These are phyloP conservation scores for Luffa aegyptiaca DNA, from an alignment of 306 rosid genomes.

Conservation along the genomic window DNA sequence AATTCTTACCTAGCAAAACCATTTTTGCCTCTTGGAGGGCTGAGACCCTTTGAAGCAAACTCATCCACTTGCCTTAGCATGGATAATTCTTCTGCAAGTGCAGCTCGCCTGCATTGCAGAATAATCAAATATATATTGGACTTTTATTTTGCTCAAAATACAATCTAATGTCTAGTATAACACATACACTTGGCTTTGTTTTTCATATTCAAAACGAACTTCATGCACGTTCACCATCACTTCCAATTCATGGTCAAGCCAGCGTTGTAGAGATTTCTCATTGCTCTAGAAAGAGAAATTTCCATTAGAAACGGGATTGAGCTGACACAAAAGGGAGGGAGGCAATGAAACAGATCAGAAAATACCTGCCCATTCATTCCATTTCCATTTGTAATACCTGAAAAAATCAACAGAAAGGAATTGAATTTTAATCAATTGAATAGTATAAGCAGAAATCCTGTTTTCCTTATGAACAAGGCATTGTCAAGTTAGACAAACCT, in stretches of 20 bases:
- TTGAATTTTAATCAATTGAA: slow-evolving; percentile 5
- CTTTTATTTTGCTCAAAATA: slow-evolving; percentile 8
- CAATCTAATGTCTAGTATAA: neutral
- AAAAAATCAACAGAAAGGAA: slow-evolving; percentile 29
- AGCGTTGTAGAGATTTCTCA: slow-evolving; percentile 86
- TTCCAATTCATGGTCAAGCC: slow-evolving; percentile 99
- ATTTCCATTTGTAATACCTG: slow-evolving; percentile 67
- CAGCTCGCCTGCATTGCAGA: slow-evolving; percentile 71
- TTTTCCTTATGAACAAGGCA: neutral
- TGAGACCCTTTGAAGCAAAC: slow-evolving; percentile 85
- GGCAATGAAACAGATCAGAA: slow-evolving; percentile 17
- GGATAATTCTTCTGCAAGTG: slow-evolving; percentile 92
- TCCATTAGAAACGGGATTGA: slow-evolving; percentile 20
- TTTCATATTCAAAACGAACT: slow-evolving; percentile 97
- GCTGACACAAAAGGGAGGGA: slow-evolving; percentile 6
- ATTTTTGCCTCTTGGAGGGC: slow-evolving; percentile 91
- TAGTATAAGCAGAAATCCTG: slow-evolving; percentile 2
- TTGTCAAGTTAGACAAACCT: neutral
- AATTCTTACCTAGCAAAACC: slow-evolving; percentile 66
- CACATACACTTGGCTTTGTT: slow-evolving; percentile 97
- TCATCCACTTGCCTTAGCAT: slow-evolving; percentile 86
- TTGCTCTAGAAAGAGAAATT: slow-evolving; percentile 48
- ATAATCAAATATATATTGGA: slow-evolving; percentile 9
- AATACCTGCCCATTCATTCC: slow-evolving; percentile 82
- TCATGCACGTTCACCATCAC: slow-evolving; percentile 97